A percentile compares a stretch with the other conserved stretches of the same genome.
These are phyloP conservation scores for Prunella vulgaris DNA, from an alignment of 257 asterid species.

Conservation along the genomic window DNA sequence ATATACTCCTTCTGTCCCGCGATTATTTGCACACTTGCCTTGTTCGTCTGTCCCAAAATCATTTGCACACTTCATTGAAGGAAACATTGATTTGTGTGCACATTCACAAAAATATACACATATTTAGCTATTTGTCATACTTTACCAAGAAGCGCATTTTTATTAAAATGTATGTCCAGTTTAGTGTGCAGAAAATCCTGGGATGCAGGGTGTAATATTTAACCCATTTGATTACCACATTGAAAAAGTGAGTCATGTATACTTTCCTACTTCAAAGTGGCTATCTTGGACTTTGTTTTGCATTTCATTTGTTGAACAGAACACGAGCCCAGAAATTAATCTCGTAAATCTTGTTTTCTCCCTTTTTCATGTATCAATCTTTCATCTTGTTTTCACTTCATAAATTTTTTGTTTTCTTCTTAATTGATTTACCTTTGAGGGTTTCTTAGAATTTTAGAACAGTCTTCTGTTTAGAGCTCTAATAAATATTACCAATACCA, in stretches of 20 bases:
- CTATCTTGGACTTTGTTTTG: neutral
- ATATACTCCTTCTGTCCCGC: neutral
- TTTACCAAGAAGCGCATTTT: no score
- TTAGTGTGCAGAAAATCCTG: neutral
- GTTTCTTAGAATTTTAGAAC: neutral
- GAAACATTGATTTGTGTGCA: no score
- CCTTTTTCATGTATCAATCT: neutral
- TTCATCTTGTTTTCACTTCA: neutral
- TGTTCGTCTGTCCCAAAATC: no score
- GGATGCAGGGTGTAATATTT: neutral
- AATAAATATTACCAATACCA: neutral
- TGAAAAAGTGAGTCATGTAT: neutral
- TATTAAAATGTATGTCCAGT: no score
- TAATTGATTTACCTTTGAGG: neutral
- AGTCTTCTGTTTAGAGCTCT: neutral
- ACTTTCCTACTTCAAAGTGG: neutral
- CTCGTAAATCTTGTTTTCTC: neutral
- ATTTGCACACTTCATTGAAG: no score
- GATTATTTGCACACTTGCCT: no score
- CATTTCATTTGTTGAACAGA: neutral
- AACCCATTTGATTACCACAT: neutral
- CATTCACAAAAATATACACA: no score
- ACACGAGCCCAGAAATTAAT: neutral
- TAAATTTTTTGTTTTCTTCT: neutral
- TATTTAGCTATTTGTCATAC: no score